These are phyloP conservation scores for Avena sativa DNA, from an alignment of 176 grass and related monocot species.

Conservation along the genomic window DNA sequence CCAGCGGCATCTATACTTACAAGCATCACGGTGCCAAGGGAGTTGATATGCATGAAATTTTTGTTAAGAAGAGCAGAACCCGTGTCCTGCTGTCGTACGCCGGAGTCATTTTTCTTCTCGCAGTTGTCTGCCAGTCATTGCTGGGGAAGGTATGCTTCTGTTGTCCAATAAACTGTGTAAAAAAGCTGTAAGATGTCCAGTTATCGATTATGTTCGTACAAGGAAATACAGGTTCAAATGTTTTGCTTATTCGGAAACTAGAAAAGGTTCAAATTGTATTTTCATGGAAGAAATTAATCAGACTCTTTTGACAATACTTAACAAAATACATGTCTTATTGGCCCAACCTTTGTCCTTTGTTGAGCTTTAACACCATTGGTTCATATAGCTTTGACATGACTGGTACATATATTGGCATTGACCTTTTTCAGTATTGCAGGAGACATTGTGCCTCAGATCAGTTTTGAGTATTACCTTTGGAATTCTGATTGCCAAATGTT, in stretches of 20 bases:
- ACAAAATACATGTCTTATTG: not conserved
- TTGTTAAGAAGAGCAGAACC: slow-evolving; percentile 63
- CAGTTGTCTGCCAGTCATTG: slow-evolving; percentile 42
- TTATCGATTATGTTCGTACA: not conserved
- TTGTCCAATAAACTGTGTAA: not conserved
- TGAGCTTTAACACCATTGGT: slow-evolving; percentile 1
- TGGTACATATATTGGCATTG: slow-evolving; percentile 33
- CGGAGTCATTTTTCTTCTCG: slow-evolving; percentile 53
- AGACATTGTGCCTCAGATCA: slow-evolving; percentile 48
- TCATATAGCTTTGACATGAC: slow-evolving; percentile 10
- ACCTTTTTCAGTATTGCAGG: slow-evolving; percentile 50
- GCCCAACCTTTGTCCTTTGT: not conserved
- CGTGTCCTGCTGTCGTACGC: slow-evolving; percentile 62
- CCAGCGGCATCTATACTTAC: slow-evolving; percentile 47
- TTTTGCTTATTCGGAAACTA: not conserved
- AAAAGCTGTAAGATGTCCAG: not conserved
- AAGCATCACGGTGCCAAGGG: slow-evolving; percentile 41
- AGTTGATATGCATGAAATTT: slow-evolving; percentile 71
- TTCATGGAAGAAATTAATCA: not conserved
- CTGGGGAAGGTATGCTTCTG: slow-evolving; percentile 58
- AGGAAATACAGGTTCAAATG: not conserved
- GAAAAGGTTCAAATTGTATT: not conserved
- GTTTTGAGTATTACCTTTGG: slow-evolving; percentile 64
- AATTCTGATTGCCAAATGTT: slow-evolving; percentile 61
- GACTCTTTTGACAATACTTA: not conserved